These are phyloP conservation scores for Colletotrichum phormii DNA, from an alignment of 2,329 filamentous ascomycete genomes.

Conservation along the genomic window DNA sequence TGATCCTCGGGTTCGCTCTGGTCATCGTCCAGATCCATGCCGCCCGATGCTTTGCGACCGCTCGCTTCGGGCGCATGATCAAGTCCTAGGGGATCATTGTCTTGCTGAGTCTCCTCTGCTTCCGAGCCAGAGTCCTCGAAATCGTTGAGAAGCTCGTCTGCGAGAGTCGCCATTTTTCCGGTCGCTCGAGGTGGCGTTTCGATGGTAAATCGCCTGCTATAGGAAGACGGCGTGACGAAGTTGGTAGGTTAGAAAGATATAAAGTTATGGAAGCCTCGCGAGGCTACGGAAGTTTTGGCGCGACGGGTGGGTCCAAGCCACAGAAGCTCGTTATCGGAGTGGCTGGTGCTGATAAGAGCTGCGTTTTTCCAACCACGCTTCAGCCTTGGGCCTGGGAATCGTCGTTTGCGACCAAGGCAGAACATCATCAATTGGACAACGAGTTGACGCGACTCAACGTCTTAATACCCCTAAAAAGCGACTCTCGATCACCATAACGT, in stretches of 20 bases:
- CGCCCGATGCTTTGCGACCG: conserved; percentile 52
- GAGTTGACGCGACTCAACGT: not conserved
- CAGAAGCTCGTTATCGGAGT: conserved; percentile 5
- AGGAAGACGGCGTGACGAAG: not conserved
- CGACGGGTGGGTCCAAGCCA: not conserved
- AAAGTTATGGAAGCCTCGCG: conserved; percentile 17
- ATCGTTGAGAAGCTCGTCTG: conserved; percentile 92
- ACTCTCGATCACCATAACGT: not conserved
- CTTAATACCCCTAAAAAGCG: no score
- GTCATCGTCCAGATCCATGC: conserved; percentile 71
- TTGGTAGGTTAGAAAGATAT: not conserved
- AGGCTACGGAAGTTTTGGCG: conserved; percentile 9
- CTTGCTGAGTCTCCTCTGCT: conserved; percentile 70
- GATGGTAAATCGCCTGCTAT: not conserved
- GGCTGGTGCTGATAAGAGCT: conserved; percentile 21
- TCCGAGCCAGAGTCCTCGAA: conserved; percentile 90
- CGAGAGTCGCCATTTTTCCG: conserved; percentile 83
- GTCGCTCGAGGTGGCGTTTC: not conserved
- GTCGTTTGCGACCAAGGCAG: not conserved
- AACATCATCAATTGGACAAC: not conserved
- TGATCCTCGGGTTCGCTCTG: conserved; percentile 66
- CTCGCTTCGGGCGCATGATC: conserved; percentile 55
- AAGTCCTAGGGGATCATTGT: conserved; percentile 57
- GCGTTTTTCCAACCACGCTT: conserved; percentile 10
- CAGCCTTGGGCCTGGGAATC: conserved; percentile 6